Evolutionary conservation across 2,329 filamentous ascomycete species (phyloP), one percentile per base, ranked within the genome.

Genomic region (Chaetomium olivaceum): DNA sequence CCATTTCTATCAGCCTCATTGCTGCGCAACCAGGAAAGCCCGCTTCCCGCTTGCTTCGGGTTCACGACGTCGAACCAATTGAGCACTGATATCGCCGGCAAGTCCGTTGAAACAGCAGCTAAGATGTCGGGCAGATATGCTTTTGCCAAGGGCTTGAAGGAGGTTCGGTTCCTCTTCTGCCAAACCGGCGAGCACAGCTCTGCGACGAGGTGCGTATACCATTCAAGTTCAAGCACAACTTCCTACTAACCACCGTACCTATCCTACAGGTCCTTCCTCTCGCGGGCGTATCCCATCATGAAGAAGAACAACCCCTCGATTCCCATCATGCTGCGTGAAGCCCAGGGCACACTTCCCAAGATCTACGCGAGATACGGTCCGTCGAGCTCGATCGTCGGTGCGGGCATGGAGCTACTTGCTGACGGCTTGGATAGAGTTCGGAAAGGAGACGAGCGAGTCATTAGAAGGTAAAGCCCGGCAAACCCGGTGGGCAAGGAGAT

Each of bases 271-370:
- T 89, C 91, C 33, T 99, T 99, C 81, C 85, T 99, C 71, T 90
- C 89, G 71, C 88, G 92, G 77, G 89, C 93, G 71, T 99, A 99
- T 80, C 95, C 95, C 56, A 95, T 91, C 67, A 98, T 99, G 94
- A 99, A 99, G 88, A 96, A 96, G 85, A 91, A 94, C 85, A 99
- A 99, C 83, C 95, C 95, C 64, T 83, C 91, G 79, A 93, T 87
- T 58, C 95, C 95, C 62, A 98, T 99, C 80, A 84, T 99, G 83
- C 89, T 99, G 75, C 91, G 95, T 76, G 95, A 98, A 83, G 95
- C 94, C 61, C 82, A 87, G 73, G 92, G 91, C 75, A 92, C 91
- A 62, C 82, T 91, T 77, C 94, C 95, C 70, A 90, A 88, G 79
- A 87, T 99, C 70, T 98, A 90, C 80, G 93, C 94, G 72, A 86